Percentiles rank a stretch among this genome's conserved stretches.
Evolutionary conservation across 2,329 filamentous ascomycete genomes (phyloP).

Genomic region (Camillea tinctor): DNA sequence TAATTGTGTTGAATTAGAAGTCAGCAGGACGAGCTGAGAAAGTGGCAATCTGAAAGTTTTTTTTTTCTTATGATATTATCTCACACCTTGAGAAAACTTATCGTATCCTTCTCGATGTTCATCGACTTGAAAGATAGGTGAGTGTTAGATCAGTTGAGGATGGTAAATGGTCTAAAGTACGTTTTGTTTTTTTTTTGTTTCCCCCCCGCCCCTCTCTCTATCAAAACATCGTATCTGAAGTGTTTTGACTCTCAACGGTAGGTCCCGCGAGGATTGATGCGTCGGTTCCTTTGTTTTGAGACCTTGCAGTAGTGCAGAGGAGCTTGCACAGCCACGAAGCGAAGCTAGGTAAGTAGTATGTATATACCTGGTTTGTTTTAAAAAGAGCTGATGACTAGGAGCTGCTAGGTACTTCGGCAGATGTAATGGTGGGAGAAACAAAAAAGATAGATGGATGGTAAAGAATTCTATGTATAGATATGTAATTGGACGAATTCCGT

Average conservation of each 20-base stretch:
- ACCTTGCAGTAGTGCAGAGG: slow-evolving; percentile 17
- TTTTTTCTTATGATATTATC: background rate
- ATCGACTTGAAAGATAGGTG: background rate
- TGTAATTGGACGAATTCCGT: background rate
- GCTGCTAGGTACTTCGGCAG: background rate
- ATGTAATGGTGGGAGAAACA: background rate
- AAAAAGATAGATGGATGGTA: background rate
- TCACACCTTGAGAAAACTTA: too few species aligned
- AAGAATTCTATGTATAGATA: background rate
- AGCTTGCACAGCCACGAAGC: slow-evolving; percentile 15
- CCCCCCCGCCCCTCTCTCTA: too few species aligned
- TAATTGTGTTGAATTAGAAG: background rate
- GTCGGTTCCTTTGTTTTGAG: slow-evolving; percentile 12
- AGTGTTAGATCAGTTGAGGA: background rate
- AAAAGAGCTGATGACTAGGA: background rate
- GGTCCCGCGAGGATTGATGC: slow-evolving; percentile 4
- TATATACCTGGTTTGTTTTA: too few species aligned
- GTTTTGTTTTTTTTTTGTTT: too few species aligned
- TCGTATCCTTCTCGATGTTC: too few species aligned
- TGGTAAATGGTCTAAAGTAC: background rate
- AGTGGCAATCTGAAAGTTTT: background rate
- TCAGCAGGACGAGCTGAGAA: background rate
- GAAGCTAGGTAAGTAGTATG: too few species aligned
- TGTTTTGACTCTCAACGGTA: background rate
- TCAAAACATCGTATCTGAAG: background rate